A percentile compares a stretch with the other conserved stretches of the same genome.
phyloP scores from a whole-genome alignment of 192 early-diverging fungal genomes.

The Backusella circina region DNA sequence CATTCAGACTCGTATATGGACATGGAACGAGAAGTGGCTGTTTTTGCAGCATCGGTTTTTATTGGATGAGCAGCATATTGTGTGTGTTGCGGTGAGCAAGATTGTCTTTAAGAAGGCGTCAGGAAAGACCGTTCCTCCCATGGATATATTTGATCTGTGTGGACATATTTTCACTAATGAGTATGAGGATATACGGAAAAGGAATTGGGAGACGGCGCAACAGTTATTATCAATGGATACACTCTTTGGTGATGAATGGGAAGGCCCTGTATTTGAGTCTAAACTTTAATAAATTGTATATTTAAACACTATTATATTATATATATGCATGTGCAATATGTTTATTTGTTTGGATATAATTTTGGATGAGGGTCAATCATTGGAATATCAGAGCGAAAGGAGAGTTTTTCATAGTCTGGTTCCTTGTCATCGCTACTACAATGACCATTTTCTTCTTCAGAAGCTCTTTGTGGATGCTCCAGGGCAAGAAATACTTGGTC shows the following conservation, averaged over 20 bases:
- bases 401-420: neutral
- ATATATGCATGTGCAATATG: too few species aligned
- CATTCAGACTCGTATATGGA: slow-evolving; percentile 41
- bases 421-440: neutral
- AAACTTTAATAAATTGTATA: neutral
- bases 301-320: too few species aligned
- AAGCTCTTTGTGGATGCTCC: too few species aligned
- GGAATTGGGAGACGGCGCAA: slow-evolving; percentile 7
- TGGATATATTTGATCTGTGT: slow-evolving; percentile 14
- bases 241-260: neutral
- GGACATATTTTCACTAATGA: slow-evolving; percentile 10
- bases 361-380: neutral
- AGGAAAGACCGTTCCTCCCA: slow-evolving; percentile 22
- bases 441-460: neutral
- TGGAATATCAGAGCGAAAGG: neutral
- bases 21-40: slow-evolving; percentile 58
- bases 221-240: slow-evolving; percentile 1
- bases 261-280: neutral
- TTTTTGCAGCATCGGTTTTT: slow-evolving; percentile 39
- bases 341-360: neutral
- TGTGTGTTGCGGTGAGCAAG: slow-evolving; percentile 19
- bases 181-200: neutral
- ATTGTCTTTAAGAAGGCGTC: slow-evolving; percentile 20
- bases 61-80: neutral
- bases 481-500: neutral